Evolutionary conservation across 2,329 filamentous ascomycete genomes (phyloP), one percentile per base, ranked within the genome.

Genomic region (Aplosporella prunicola): DNA sequence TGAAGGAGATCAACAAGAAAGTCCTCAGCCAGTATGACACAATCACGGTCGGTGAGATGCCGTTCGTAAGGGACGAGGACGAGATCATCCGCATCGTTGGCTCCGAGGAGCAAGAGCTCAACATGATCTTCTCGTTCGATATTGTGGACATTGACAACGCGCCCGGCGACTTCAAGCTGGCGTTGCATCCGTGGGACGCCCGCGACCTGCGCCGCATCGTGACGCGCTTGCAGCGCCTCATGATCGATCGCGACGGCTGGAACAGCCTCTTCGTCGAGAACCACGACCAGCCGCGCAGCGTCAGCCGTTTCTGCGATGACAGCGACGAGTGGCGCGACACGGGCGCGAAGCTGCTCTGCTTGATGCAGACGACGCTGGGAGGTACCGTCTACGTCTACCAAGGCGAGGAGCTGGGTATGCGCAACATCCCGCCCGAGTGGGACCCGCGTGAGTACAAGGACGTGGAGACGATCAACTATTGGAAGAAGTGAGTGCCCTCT

Each of bases 41-140:
- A 2, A 71, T 76, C 41, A 74, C 73, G 8, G 72, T 77, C 0
- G 74, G 74, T 15, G 74, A 78, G 49, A 77, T 78, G 71, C 73
- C 74, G 1, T 69, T 66, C 34, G 63, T 67, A 10, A 56, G 58
- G 7, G 62, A 68, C 42, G 58, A 61, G 9, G 50, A 58, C 5
- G 61, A 63, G 32, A 63, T 68, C 8, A 46, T 67, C 14, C 56
- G 54, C 18, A 60, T 62, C 23, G 62, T 68, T 3, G 60, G 59
- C 17, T 55, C 61, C 7, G 45, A 57, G 13, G 44, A 55, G 25
- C 55, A 59, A 20, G 63, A 67, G 43, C 51, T 69, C 17, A 62
- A 66, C 35, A 68, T 68, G 65, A 62, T 69, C 16, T 68, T 69
- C 52, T 61, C 65, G 42, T 68, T 68, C 45, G 63, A 66, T 39